Evolutionary conservation across 192 early-diverging fungal species (phyloP).

Genomic region (Spizellomyces punctatus): DNA sequence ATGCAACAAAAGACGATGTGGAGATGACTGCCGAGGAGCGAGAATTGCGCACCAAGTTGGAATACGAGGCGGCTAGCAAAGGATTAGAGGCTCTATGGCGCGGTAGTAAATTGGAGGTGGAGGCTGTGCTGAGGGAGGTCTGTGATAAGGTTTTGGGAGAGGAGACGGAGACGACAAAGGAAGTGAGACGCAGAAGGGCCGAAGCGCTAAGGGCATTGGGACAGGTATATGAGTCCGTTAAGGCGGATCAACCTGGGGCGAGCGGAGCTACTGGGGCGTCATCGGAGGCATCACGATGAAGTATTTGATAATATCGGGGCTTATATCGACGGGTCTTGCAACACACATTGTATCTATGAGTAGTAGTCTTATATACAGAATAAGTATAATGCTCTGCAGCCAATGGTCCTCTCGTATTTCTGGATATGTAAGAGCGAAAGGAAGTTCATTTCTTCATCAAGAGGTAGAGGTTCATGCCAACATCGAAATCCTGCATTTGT

Average conservation of each 20-base stretch:
- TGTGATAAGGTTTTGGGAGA: slow-evolving; percentile 86
- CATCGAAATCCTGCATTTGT: slow-evolving; percentile 77
- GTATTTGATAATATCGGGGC: too few relatives aligned
- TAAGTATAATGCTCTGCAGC: too few relatives aligned
- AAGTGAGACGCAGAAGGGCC: slow-evolving; percentile 66
- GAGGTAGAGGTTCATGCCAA: slow-evolving; percentile 90
- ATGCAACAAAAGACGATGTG: slow-evolving; percentile 18
- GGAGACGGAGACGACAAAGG: slow-evolving; percentile 52
- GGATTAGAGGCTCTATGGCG: slow-evolving; percentile 92
- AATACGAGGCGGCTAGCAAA: slow-evolving; percentile 62
- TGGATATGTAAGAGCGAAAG: not conserved
- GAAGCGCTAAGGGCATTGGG: slow-evolving; percentile 85
- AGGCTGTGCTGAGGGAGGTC: slow-evolving; percentile 87
- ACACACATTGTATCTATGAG: too few relatives aligned
- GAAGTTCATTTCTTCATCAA: slow-evolving; percentile 68
- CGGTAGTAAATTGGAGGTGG: slow-evolving; percentile 93
- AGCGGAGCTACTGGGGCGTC: not conserved
- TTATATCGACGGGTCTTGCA: too few relatives aligned
- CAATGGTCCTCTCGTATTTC: too few relatives aligned
- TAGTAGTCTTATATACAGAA: too few relatives aligned
- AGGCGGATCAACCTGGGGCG: slow-evolving; percentile 12
- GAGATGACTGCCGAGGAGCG: slow-evolving; percentile 46
- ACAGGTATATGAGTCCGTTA: slow-evolving; percentile 68
- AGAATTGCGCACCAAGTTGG: slow-evolving; percentile 45
- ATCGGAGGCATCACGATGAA: too few relatives aligned